phyloP scores from a whole-genome alignment of 768 basidiomycete species.

The Amanita polypyramis region DNA sequence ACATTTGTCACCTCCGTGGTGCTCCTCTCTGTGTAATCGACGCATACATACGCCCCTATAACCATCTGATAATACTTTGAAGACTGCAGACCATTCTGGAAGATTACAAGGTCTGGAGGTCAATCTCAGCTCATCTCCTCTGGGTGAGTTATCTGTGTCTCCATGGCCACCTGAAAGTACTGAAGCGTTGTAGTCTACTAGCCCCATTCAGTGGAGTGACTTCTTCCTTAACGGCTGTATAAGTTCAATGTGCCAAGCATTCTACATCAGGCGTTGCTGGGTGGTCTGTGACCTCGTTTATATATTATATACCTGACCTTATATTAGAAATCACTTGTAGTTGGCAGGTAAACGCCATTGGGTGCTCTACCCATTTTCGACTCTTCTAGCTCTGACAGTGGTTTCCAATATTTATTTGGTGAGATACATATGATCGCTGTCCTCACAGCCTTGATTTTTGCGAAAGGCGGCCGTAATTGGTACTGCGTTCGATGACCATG shows the following conservation, averaged over 20 bases:
- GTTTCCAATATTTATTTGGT: conserved; percentile 32
- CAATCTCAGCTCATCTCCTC: conserved; percentile 17
- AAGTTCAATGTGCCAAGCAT: conserved; percentile 35
- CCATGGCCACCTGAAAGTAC: background rate
- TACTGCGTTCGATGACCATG: conserved; percentile 15
- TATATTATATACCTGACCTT: background rate
- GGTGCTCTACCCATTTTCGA: conserved; percentile 24
- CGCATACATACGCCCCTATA: background rate
- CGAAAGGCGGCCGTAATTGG: conserved; percentile 21
- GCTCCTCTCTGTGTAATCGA: conserved; percentile 30
- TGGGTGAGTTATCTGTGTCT: conserved; percentile 26
- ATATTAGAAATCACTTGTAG: conserved; percentile 15
- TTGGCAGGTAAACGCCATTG: conserved; percentile 28
- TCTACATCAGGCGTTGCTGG: conserved; percentile 41
- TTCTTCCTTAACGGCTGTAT: conserved; percentile 38
- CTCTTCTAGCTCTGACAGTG: conserved; percentile 22
- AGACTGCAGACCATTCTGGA: conserved; percentile 31
- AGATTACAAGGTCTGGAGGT: conserved; percentile 32
- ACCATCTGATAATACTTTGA: background rate
- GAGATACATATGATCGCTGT: conserved; percentile 2
- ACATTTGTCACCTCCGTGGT: conserved; percentile 29
- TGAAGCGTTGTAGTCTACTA: conserved; percentile 22
- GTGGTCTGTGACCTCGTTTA: conserved; percentile 23
- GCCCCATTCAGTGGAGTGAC: conserved; percentile 32
- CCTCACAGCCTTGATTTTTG: background rate